Base-by-base conservation (phyloP, 139 green algal species). In the Zygnema cylindricum region DNA sequence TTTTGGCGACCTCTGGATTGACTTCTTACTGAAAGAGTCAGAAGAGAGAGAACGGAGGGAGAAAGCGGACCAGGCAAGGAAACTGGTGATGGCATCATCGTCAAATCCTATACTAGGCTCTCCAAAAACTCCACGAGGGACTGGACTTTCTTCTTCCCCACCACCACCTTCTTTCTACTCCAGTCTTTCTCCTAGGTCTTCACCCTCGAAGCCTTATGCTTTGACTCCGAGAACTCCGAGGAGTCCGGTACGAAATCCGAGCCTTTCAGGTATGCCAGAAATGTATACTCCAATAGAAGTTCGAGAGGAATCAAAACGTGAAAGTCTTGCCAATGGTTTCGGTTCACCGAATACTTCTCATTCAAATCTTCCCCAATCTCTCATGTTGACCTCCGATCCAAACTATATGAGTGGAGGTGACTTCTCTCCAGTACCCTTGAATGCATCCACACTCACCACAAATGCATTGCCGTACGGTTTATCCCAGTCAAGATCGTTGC, bases 1-100 rank as follows among this genome's bases (percentile, higher is more conserved):
- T 3, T 89, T 89, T 71, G 71, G 33, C 35, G 63, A 89, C 76
- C 63, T 89, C 7, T 89, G 83, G 83, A 88, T 89, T 39, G 83
- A 89, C 35, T 89, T 89, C 83, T 21, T 89, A 22, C 35, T 89
- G 3, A 89, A 89, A 7, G 83, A 89, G 71, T 86, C 81, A 42
- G 69, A 87, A 7, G 81, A 85, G 35, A 63, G 77, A 7, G 77
- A 84, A 33, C 2, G 77, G 7, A 49, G 77, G 7, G 77, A 84
- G 77, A 57, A 84, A 33, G 77, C 77, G 3, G 77, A 84, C 32
- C 77, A 84, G 11, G 38, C 40, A 16, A 49, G 33, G 36, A 79
- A 79, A 33, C 33, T n/a, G 41, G 3, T 22, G 22, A 21, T 54
- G 41, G 35, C 77, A 21, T 43, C 43, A 69, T 21, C 22, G 23